These are phyloP conservation scores for Mycosarcoma mackinlayi DNA, from an alignment of 1,284 basidiomycete genomes.

Conservation along the genomic window DNA sequence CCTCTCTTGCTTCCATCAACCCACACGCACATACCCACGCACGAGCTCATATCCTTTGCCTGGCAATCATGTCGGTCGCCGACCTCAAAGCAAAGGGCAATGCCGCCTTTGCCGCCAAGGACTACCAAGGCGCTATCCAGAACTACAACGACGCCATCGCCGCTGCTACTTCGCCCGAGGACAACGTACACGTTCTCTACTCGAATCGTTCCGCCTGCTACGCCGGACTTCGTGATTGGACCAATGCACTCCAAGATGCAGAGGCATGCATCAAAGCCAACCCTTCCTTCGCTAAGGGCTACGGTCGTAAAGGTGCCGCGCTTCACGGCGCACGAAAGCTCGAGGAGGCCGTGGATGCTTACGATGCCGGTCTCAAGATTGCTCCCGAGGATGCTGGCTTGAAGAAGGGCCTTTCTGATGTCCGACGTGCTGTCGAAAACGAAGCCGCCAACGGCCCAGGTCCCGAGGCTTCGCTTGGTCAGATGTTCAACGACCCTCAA, in stretches of 20 bases:
- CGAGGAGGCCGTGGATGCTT: conserved; percentile 84
- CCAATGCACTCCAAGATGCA: conserved; percentile 84
- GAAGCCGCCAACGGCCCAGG: conserved; percentile 69
- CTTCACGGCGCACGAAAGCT: conserved; percentile 83
- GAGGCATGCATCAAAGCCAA: conserved; percentile 81
- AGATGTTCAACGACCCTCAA: conserved; percentile 86
- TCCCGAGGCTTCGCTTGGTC: conserved; percentile 74
- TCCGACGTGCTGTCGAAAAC: conserved; percentile 51
- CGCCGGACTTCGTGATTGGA: conserved; percentile 82
- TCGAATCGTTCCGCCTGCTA: conserved; percentile 93
- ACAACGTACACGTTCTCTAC: conserved; percentile 80
- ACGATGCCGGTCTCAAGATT: conserved; percentile 81
- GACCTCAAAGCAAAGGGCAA: conserved; percentile 67
- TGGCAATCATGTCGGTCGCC: conserved; percentile 57
- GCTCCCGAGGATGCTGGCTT: conserved; percentile 82
- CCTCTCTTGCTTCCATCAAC: neutral
- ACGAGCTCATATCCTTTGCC: no score
- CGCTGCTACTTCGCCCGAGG: conserved; percentile 62
- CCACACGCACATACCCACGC: no score
- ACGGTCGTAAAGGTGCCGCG: conserved; percentile 92
- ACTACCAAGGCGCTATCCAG: conserved; percentile 62
- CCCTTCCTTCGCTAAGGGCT: conserved; percentile 89
- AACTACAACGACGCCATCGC: conserved; percentile 64
- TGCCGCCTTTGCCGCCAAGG: conserved; percentile 66
- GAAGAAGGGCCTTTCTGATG: conserved; percentile 80